Evolutionary conservation across 768 basidiomycete genomes (phyloP).

Genomic region (Lactarius indigo): DNA sequence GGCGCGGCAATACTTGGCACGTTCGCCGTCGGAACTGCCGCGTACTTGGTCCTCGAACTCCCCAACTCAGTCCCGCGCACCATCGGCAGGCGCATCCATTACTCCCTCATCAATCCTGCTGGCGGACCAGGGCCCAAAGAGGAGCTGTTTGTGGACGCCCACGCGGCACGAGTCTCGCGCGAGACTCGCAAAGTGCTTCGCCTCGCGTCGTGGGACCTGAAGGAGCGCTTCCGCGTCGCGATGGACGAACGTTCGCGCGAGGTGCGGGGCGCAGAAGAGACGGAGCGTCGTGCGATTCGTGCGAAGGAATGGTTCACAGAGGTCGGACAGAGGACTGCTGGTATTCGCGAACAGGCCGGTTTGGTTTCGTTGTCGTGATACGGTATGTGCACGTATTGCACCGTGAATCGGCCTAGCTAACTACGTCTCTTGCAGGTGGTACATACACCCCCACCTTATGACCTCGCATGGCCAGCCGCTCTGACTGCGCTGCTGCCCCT

Average conservation of each 20-base stretch:
- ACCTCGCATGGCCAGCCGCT: neutral
- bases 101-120: slow-evolving; percentile 50
- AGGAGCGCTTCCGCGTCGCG: slow-evolving; percentile 73
- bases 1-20: slow-evolving; percentile 82
- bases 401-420: neutral
- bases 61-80: slow-evolving; percentile 86
- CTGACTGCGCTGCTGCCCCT: neutral
- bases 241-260: slow-evolving; percentile 79
- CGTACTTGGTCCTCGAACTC: slow-evolving; percentile 83
- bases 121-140: slow-evolving; percentile 49
- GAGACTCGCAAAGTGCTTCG: slow-evolving; percentile 95
- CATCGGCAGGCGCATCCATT: slow-evolving; percentile 78
- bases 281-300: slow-evolving; percentile 60
- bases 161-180: slow-evolving; percentile 65
- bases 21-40: slow-evolving; percentile 63
- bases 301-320: slow-evolving; percentile 73
- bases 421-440: neutral
- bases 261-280: slow-evolving; percentile 72
- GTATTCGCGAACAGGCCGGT: slow-evolving; percentile 32
- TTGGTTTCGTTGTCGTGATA: slow-evolving; percentile 5
- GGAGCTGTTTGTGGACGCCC: slow-evolving; percentile 57
- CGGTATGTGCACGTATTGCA: neutral
- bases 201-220: slow-evolving; percentile 85
- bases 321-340: slow-evolving; percentile 47
- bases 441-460: neutral